Percentiles rank a stretch among this genome's conserved stretches.
These are phyloP conservation scores for Rhizopus microsporus DNA, from an alignment of 371 early-diverging fungal genomes.

Conservation along the genomic window DNA sequence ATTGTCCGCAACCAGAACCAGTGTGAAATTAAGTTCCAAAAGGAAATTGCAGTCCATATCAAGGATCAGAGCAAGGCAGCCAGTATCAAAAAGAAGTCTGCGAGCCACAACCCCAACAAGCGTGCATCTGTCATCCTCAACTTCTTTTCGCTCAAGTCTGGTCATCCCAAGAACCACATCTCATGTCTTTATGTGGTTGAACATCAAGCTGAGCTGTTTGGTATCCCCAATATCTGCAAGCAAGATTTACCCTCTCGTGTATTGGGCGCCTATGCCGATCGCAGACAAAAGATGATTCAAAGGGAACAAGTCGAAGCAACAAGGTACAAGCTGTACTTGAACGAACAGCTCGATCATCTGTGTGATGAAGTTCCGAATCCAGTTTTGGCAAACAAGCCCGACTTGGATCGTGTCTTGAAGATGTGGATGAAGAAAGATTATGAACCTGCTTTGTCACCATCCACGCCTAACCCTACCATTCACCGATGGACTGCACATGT, in stretches of 20 bases:
- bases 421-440: conserved; percentile 31
- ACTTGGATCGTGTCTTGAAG: conserved; percentile 25
- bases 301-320: conserved; percentile 11
- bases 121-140: conserved; percentile 31
- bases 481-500: conserved; percentile 22
- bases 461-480: conserved; percentile 1
- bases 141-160: conserved; percentile 20
- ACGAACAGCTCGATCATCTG: conserved; percentile 21
- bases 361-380: neutral
- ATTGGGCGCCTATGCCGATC: conserved; percentile 1
- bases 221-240: conserved; percentile 40
- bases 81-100: conserved; percentile 33
- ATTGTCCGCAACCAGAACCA: conserved; percentile 44
- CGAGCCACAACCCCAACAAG: conserved; percentile 27
- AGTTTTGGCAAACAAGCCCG: neutral
- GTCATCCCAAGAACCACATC: conserved; percentile 26
- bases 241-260: conserved; percentile 14
- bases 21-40: conserved; percentile 46
- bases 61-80: conserved; percentile 45
- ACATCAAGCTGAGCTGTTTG: conserved; percentile 47
- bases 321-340: conserved; percentile 14
- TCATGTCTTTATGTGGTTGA: conserved; percentile 40
- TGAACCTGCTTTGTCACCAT: neutral
- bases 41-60: conserved; percentile 57
- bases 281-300: conserved; percentile 4